Evolutionary conservation across 305 asterid genomes (phyloP), one percentile per base, ranked within the genome.

Genomic region (Fraxinus platypoda): DNA sequence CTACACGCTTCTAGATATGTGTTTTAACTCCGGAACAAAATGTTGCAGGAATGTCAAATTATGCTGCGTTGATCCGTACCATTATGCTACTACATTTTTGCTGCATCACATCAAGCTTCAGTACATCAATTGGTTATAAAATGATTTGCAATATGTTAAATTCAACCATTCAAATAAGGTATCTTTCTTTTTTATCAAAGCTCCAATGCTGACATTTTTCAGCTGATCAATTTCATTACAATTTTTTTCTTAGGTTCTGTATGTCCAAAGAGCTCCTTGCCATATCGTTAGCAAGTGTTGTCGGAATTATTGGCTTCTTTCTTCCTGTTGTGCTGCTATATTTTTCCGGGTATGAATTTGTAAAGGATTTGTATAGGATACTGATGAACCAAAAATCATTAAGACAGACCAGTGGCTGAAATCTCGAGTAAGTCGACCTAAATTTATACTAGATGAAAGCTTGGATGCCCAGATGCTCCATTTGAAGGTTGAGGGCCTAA

Each of bases 271-370:
- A 84, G 81, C 70, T 87, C 52, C 19, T 54, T 33, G 81, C 81
- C 59, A 19, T 87, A 30, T 64, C 83, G 19, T 52, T 82, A 34
- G 89, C 90, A 15, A 74, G 83, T 74, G 85, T 19, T 79, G 19
- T 83, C 19, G 90, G 90, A 62, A 21, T 87, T 43, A 25, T 81
- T 13, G 80, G 87, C 73, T 89, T 89, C 81, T 89, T 89, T 79
- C 68, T 80, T 81, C 90, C 89, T 28, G 82, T 78, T 79, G 35
- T 79, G 43, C 38, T 88, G 81, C 86, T 81, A 26, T 80, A 83
- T 82, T 33, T 87, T 19, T 80, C 78, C 41, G 87, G 91, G 82
- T 78, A 81, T 62, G 64, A 78, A 75, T 13, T 83, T 76, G 87
- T 30, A 3, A 43, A 30, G 54, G 84, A 85, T 82, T 76, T 88